Conservation (phyloP, 2,329 filamentous ascomycete species). For the Botrytis byssoidea region DNA sequence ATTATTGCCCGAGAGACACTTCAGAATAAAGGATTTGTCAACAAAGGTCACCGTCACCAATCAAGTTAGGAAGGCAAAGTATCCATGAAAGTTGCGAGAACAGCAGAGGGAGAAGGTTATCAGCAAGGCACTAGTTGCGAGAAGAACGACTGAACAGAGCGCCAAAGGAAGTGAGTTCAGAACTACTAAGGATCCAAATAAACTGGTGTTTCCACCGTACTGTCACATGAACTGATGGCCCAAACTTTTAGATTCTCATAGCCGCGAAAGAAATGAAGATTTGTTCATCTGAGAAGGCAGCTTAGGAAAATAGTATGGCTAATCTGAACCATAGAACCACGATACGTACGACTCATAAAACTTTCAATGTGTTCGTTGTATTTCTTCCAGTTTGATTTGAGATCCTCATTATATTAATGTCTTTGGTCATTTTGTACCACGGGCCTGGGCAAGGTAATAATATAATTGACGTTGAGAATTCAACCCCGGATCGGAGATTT, state of each 20-base stretch:
- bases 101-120: not conserved
- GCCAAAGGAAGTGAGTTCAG: not conserved
- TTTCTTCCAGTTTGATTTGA: not conserved
- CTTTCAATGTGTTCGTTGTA: not conserved
- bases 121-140: not conserved
- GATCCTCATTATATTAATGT: not conserved
- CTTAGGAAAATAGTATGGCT: no score
- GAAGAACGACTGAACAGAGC: not conserved
- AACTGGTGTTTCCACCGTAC: not conserved
- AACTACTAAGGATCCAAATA: not conserved
- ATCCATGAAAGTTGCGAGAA: not conserved
- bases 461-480: constrained; percentile 11
- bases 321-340: not conserved
- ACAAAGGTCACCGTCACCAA: not conserved
- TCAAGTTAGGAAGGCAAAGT: not conserved
- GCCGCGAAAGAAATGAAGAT: not conserved
- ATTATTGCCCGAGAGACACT: not conserved
- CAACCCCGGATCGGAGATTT: constrained; percentile 14
- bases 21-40: not conserved
- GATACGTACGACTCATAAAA: not conserved
- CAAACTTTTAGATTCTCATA: not conserved
- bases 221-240: not conserved
- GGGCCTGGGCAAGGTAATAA: not conserved
- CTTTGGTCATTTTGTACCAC: not conserved
- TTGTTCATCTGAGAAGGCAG: not conserved